Percentiles rank a stretch among this genome's conserved stretches.
Conservation (phyloP, 352 stramenopile species). For the Globisporangium carolinianum region DNA sequence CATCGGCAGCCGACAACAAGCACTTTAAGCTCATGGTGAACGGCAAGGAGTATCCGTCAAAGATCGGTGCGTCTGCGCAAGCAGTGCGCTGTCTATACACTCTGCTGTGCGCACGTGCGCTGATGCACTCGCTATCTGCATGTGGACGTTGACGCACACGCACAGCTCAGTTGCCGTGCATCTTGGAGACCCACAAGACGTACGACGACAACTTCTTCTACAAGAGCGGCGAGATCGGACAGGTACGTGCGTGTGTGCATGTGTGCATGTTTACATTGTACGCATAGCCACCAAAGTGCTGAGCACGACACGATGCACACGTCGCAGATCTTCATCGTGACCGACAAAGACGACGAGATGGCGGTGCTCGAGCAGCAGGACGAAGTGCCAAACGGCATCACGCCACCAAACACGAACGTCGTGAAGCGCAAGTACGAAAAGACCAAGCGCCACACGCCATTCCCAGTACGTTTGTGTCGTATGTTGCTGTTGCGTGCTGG, state of each 20-base stretch:
- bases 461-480: slow-evolving; percentile 40
- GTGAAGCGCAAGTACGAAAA: slow-evolving; percentile 87
- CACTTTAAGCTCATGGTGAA: slow-evolving; percentile 78
- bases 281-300: background rate
- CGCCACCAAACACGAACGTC: slow-evolving; percentile 81
- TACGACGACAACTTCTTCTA: slow-evolving; percentile 88
- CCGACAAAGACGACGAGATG: slow-evolving; percentile 67
- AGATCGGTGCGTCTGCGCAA: slow-evolving; percentile 40
- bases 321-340: slow-evolving; percentile 73
- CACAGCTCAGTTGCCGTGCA: slow-evolving; percentile 74
- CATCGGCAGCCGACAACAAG: slow-evolving; percentile 70
- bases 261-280: background rate
- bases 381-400: slow-evolving; percentile 66
- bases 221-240: slow-evolving; percentile 84
- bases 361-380: slow-evolving; percentile 55
- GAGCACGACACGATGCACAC: background rate
- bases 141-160: background rate
- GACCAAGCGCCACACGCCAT: slow-evolving; percentile 75
- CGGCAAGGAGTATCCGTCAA: slow-evolving; percentile 68
- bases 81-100: background rate
- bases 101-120: background rate
- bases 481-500: background rate
- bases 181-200: slow-evolving; percentile 87
- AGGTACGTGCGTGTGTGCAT: slow-evolving; percentile 22
- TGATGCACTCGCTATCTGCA: background rate